Evolutionary conservation across 257 asterid species (phyloP), one percentile per base, ranked within the genome.

Genomic region (Ilex aquifolium): DNA sequence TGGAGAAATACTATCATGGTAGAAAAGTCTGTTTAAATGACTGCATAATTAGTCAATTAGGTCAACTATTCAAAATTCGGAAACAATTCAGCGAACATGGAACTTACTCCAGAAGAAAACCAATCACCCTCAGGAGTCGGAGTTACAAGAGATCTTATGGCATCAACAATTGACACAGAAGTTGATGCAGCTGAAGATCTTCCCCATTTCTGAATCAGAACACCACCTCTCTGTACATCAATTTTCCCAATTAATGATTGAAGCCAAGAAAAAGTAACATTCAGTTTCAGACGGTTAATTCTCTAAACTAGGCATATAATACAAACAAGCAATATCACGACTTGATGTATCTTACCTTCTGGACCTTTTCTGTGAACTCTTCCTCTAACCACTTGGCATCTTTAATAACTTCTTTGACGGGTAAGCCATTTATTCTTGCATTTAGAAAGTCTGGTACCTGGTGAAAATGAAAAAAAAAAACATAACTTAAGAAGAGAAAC

Each of bases 101-200:
- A 71, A 77, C 95, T 84, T 80, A 93, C 96, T 53, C 95, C 99
- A 2, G 95, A 51, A 10, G 99, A 93, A 74, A 93, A 93, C 97
- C 99, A 93, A 74, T 90, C 96, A 17, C 95, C 99, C 61, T 87
- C 82, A 0, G 95, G 96, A 1, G 99, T 93, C 31, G 97, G 99
- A 40, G 86, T 93, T 32, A 90, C 82, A 2, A 93, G 99, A 62
- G 99, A 87, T 66, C 81, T 88, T 44, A 93, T 93, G 5, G 96
- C 96, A 50, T 93, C 97, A 30, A 78, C 89, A 7, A 93, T 76
- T 8, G 97, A 93, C 57, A 90, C 97, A 61, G 97, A 78, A 56
- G 97, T 90, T n/a, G 99, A 93, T 62, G 97, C 99, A 44, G 99
- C 99, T 1, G 99, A 93, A 32, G 99, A 93, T 76, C 99, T 78